These are phyloP conservation scores for Platanthera zijinensis DNA, from an alignment of 106 monocot species.

Conservation along the genomic window DNA sequence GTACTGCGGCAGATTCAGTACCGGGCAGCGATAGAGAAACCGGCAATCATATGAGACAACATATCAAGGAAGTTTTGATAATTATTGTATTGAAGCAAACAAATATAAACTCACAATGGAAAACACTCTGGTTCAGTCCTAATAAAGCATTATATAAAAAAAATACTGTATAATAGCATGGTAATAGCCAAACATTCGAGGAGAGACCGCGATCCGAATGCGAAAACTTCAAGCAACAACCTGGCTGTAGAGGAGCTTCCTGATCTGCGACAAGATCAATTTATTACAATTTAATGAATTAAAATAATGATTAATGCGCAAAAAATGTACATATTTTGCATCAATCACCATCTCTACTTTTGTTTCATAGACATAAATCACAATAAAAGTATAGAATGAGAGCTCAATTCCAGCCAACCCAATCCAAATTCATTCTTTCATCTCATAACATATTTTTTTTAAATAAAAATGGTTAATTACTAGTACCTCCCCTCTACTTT, in stretches of 20 bases:
- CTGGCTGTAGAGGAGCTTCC: conserved; percentile 7
- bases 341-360: not conserved
- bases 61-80: not conserved
- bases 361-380: not conserved
- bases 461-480: no score
- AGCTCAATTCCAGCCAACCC: no score
- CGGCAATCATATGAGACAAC: no score
- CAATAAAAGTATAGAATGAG: no score
- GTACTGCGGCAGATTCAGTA: no score
- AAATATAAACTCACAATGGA: not conserved
- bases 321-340: not conserved
- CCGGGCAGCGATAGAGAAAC: no score
- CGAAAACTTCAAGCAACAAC: conserved; percentile 2
- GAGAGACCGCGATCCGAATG: not conserved
- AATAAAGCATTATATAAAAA: not conserved
- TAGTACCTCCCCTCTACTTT: no score
- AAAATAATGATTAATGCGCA: not conserved
- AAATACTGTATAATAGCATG: not conserved
- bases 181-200: not conserved
- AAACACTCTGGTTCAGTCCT: not conserved
- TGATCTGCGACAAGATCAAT: not conserved
- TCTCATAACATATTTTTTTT: no score
- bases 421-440: no score
- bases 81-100: conserved; percentile 2
- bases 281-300: not conserved